Percentiles rank a stretch among this genome's conserved stretches.
These are phyloP conservation scores for Nannizziopsis arthrosporioides DNA, from an alignment of 2,329 filamentous ascomycete genomes.

Conservation along the genomic window DNA sequence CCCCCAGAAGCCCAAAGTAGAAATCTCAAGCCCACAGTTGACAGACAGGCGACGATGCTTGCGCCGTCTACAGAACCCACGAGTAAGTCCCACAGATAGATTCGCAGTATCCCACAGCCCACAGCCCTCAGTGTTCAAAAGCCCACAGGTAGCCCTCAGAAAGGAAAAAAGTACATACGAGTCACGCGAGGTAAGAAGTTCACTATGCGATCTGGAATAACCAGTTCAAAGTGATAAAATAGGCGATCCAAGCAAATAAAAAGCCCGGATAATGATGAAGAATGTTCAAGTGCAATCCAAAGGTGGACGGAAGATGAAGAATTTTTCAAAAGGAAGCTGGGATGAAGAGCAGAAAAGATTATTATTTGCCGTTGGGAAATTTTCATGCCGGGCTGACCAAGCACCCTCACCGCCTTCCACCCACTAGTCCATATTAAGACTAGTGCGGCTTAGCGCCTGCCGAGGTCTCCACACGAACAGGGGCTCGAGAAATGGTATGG, in stretches of 20 bases:
- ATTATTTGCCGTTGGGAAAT: neutral
- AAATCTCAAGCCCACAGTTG: conserved; percentile 36
- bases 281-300: no score
- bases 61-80: conserved; percentile 33
- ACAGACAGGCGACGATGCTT: conserved; percentile 32
- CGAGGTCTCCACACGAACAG: no score
- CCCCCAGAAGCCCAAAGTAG: conserved; percentile 22
- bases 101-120: conserved; percentile 32
- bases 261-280: no score
- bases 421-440: no score
- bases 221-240: neutral
- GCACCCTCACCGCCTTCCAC: neutral
- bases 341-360: conserved; percentile 18
- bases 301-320: neutral
- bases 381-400: neutral
- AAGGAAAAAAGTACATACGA: conserved; percentile 10
- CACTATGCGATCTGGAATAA: neutral
- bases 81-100: conserved; percentile 33
- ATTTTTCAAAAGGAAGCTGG: neutral
- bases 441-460: no score
- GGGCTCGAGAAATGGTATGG: no score
- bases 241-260: neutral
- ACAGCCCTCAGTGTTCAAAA: conserved; percentile 32
- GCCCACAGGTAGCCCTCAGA: conserved; percentile 18
- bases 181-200: conserved; percentile 6